phyloP scores from a whole-genome alignment of 1,284 basidiomycete species.

The Pseudozyma thailandica region DNA sequence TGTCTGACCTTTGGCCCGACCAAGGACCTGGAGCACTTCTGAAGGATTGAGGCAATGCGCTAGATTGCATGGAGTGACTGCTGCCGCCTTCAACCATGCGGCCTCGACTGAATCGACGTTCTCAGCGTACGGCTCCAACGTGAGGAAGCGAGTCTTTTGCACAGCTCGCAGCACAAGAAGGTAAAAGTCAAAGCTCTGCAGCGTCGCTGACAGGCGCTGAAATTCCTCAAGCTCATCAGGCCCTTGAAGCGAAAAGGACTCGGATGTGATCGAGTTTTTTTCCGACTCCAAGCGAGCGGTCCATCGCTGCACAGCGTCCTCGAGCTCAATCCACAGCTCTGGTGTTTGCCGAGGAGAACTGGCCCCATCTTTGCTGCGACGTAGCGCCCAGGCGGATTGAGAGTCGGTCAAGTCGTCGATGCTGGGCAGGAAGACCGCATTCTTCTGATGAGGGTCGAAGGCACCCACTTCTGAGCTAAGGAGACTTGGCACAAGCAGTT shows the following conservation, averaged over 20 bases:
- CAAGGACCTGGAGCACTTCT: slow-evolving; percentile 4
- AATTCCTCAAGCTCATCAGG: slow-evolving; percentile 32
- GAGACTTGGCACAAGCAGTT: slow-evolving; percentile 9
- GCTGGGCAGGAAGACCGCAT: slow-evolving; percentile 18
- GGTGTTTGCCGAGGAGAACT: slow-evolving; percentile 7
- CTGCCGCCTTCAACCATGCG: slow-evolving; percentile 12
- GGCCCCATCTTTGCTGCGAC: not conserved
- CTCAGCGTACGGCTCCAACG: slow-evolving; percentile 25
- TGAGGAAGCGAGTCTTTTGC: slow-evolving; percentile 18
- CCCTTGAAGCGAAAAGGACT: not conserved
- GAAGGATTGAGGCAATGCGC: slow-evolving; percentile 2
- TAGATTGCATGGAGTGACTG: not conserved
- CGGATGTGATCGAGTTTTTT: not conserved
- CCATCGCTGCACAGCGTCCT: slow-evolving; percentile 16
- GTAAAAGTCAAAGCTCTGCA: slow-evolving; percentile 9
- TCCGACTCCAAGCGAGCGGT: slow-evolving; percentile 10
- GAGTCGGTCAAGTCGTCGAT: slow-evolving; percentile 23
- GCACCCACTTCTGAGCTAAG: slow-evolving; percentile 15
- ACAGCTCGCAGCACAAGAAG: slow-evolving; percentile 11
- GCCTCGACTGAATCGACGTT: slow-evolving; percentile 10
- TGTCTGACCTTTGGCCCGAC: slow-evolving; percentile 1
- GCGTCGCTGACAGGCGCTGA: not conserved
- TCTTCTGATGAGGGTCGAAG: slow-evolving; percentile 23
- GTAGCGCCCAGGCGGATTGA: slow-evolving; percentile 9
- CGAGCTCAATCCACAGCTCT: slow-evolving; percentile 27